Conservation (phyloP, 768 basidiomycete genomes). For the Suillus fuscotomentosus region DNA sequence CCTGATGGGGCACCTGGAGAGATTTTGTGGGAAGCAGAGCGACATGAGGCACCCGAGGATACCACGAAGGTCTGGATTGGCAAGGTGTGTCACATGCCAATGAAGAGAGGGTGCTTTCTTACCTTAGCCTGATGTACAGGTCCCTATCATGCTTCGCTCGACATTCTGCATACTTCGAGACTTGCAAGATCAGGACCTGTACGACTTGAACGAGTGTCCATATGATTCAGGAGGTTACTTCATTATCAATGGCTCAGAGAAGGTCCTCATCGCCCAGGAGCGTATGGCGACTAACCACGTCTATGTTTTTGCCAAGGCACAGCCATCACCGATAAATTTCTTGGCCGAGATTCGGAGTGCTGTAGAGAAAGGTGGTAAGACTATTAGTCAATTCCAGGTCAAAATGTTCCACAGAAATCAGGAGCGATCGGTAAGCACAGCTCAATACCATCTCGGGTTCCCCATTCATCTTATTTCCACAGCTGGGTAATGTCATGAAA, state of each 20-base stretch:
- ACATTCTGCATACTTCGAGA: slow-evolving; percentile 90
- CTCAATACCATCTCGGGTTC: not conserved
- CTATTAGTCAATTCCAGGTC: slow-evolving; percentile 95
- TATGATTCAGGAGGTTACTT: slow-evolving; percentile 99
- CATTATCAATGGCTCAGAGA: slow-evolving; percentile 99
- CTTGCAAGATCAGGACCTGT: slow-evolving; percentile 76
- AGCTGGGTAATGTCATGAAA: slow-evolving; percentile 93
- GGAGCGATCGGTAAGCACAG: slow-evolving; percentile 74
- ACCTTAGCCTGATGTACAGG: slow-evolving; percentile 43
- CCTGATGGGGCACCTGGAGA: slow-evolving; percentile 80
- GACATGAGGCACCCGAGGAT: slow-evolving; percentile 61
- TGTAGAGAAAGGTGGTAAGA: slow-evolving; percentile 97
- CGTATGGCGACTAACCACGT: slow-evolving; percentile 99
- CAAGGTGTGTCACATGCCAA: slow-evolving; percentile 54
- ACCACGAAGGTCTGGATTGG: slow-evolving; percentile 91
- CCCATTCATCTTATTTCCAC: slow-evolving; percentile 14
- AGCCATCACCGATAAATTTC: slow-evolving; percentile 94
- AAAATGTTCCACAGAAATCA: slow-evolving; percentile 93
- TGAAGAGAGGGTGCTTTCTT: slow-evolving; percentile 8
- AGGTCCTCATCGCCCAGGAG: slow-evolving; percentile 99
- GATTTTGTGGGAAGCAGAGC: slow-evolving; percentile 71
- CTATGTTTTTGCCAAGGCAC: slow-evolving; percentile 97
- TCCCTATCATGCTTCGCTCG: slow-evolving; percentile 97
- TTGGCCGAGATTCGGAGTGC: slow-evolving; percentile 97
- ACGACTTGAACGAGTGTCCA: slow-evolving; percentile 95